Base-by-base conservation (phyloP, 208 protist species). In the Novymonas esmeraldas region DNA sequence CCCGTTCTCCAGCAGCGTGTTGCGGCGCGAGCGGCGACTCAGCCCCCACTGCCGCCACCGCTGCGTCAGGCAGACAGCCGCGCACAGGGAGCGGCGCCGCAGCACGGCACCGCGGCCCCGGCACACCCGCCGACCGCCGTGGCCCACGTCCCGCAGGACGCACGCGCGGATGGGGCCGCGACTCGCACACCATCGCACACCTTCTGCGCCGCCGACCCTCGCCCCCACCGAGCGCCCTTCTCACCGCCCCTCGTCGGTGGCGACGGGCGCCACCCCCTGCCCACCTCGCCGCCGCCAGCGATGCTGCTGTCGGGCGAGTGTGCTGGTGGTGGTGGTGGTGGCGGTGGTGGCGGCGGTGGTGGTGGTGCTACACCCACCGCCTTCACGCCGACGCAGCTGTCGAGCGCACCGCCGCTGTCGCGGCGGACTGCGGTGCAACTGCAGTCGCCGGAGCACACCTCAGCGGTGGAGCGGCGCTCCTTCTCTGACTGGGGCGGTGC, bases 271-370 rank as follows among this genome's bases (percentile, higher is more conserved):
- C 20, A 41, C 9, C n/a, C 31, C 3, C 42, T 20, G n/a, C 33
- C 28, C 20, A 42, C 1, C 33, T 44, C 33, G n/a, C 52, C 52
- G 52, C 33, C 26, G n/a, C 52, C 38, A 2, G 20, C 7, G 16
- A 6, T 16, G 24, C 33, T 18, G 9, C 33, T 58, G 22, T 11
- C 31, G n/a, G n/a, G 36, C 58, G 31, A 5, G 9, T n/a, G 33
- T 63, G 42, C 11, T 18, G 57, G 57, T 20, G 41, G 58, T 33
- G 26, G 11, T 10, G 36, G 26, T 50, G n/a, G n/a, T n/a, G n/a
- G 36, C 58, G 31, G 18, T 29, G 41, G 33, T 63, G 42, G 14
- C 28, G 57, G 57, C 29, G 41, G 58, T 33, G 26, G 11, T 10
- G 36, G 26, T 50, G n/a, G n/a, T n/a, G n/a, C n/a, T n/a, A n/a